Base-by-base conservation (phyloP, 495 filamentous ascomycete species). In the Penicillium macrosclerotiorum region DNA sequence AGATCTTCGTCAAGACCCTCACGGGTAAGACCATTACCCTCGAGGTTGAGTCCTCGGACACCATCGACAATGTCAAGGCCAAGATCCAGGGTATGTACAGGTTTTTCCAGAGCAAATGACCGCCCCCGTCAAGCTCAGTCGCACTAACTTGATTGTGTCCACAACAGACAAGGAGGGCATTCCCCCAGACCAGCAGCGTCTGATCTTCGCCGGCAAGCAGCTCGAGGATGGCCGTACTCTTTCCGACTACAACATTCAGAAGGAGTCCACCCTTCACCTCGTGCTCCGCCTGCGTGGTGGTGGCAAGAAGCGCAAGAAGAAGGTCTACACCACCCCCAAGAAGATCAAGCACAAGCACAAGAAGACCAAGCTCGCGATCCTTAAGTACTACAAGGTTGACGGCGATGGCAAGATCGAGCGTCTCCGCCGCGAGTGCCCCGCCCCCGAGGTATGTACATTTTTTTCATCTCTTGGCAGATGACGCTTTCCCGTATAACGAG, bases 311-410 rank as follows among this genome's bases (percentile, higher is more conserved):
- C 79, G 93, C 62, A 98, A 98, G 88, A 98, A 98, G 92, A 98
- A 98, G 90, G 93, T 98, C 47, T 98, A 98, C 84, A 96, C 88
- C 65, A 98, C 94, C 60, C 93, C 93, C 68, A 98, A 98, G 91
- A 98, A 98, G 88, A 98, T 98, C 86, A 98, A 98, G 91, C 93
- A 98, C 80, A 98, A 97, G 88, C 85, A 90, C 78, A 97, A 96
- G 87, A 89, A 88, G 90, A 95, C 87, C 81, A 98, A 98, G 85
- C 81, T 98, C 64, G 94, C 93, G 57, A 90, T 98, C 61, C 90
- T 98, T 65, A 98, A 98, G 85, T 98, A 96, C 89, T 98, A 97
- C 88, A 98, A 98, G 84, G 93, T 98, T 59, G 94, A 97, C 69
- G 86, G 85, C 62, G 93, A 98, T 71, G 93, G 93, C 72, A 98